These are phyloP conservation scores for Brachypodium distachyon DNA, from an alignment of 202 grass and related monocot genomes.

Conservation along the genomic window DNA sequence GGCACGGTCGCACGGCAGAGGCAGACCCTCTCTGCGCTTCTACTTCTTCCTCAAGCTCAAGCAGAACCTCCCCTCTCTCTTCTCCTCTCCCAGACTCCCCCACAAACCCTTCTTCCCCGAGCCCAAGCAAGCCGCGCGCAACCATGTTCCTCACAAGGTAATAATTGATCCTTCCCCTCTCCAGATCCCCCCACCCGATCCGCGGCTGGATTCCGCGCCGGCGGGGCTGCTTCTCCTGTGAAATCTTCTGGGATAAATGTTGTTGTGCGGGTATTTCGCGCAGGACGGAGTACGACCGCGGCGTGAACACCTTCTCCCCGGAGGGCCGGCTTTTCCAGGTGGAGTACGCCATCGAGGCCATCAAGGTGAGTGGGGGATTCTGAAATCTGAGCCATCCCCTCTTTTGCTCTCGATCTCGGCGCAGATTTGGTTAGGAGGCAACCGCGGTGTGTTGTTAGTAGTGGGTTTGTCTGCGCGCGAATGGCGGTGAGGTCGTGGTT, in stretches of 20 bases:
- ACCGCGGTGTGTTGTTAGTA: neutral
- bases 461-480: neutral
- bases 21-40: too few relatives aligned
- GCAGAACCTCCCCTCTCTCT: neutral
- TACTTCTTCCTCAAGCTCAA: neutral
- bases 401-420: neutral
- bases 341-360: conserved; percentile 90
- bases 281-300: conserved; percentile 79
- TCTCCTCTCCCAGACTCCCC: neutral
- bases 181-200: neutral
- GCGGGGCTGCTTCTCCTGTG: neutral
- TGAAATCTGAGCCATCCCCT: neutral
- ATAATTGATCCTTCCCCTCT: neutral
- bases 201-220: neutral
- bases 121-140: neutral
- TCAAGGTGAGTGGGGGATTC: conserved; percentile 45
- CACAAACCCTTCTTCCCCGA: neutral
- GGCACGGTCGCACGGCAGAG: too few relatives aligned
- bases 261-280: neutral
- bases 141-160: conserved; percentile 24
- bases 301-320: conserved; percentile 77
- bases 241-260: neutral
- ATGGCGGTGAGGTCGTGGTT: neutral
- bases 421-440: neutral
- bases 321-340: conserved; percentile 85